A percentile compares a stretch with the other conserved stretches of the same genome.
phyloP scores from a whole-genome alignment of 352 stramenopile genomes.

The Phytophthora chlamydospora region DNA sequence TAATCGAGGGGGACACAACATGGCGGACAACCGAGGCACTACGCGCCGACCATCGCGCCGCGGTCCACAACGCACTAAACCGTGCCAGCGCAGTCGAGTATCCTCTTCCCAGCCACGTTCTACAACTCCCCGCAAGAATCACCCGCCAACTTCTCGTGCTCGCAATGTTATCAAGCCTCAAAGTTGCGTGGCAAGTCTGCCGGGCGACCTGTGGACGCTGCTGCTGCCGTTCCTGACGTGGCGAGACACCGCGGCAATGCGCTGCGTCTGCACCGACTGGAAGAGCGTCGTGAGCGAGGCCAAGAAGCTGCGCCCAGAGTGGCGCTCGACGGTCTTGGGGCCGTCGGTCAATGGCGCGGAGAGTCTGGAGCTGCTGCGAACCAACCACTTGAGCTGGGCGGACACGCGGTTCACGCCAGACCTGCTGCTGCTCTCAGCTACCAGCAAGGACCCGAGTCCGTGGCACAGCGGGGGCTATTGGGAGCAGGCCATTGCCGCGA shows the following conservation, averaged over 20 bases:
- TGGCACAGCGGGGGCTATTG: conserved; percentile 50
- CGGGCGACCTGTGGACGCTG: conserved; percentile 48
- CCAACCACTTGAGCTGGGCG: conserved; percentile 35
- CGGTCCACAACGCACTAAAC: conserved; percentile 5
- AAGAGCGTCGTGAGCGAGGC: conserved; percentile 21
- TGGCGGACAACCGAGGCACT: conserved; percentile 12
- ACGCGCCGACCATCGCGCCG: conserved; percentile 13
- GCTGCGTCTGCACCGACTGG: conserved; percentile 38
- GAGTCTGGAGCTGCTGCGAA: conserved; percentile 44
- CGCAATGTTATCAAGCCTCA: conserved; percentile 19
- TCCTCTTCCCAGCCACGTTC: conserved; percentile 2
- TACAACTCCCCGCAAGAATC: not conserved
- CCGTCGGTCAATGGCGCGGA: conserved; percentile 24
- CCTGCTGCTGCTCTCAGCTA: conserved; percentile 45
- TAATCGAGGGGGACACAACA: conserved; percentile 7
- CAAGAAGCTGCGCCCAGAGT: conserved; percentile 38
- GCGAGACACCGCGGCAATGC: conserved; percentile 48
- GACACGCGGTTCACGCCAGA: conserved; percentile 50
- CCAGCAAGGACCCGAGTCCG: conserved; percentile 27
- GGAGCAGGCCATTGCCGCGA: conserved; percentile 35
- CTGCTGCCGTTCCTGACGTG: conserved; percentile 56
- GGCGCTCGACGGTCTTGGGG: conserved; percentile 44
- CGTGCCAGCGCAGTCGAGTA: not conserved
- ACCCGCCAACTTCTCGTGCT: conserved; percentile 7
- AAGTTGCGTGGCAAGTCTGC: conserved; percentile 34